Conservation (phyloP, 2,329 filamentous ascomycete genomes). For the Knoxdaviesia capensis region DNA sequence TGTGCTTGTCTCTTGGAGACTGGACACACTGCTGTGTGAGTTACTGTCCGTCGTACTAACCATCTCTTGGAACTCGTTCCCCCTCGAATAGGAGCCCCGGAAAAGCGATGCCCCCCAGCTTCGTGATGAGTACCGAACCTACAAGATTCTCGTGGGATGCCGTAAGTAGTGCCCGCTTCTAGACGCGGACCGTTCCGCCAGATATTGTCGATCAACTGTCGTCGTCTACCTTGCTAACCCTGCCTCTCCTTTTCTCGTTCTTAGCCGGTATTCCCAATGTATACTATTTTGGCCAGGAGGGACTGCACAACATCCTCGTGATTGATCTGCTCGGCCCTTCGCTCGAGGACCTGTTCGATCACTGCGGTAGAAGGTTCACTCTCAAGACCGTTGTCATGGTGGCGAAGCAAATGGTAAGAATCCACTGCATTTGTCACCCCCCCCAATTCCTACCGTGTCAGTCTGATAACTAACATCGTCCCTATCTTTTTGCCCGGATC, state of each 20-base stretch:
- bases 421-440: background rate
- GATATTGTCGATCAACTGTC: slow-evolving; percentile 8
- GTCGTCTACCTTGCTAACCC: background rate
- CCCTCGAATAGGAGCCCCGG: slow-evolving; percentile 60
- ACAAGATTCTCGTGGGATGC: slow-evolving; percentile 98
- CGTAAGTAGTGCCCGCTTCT: slow-evolving; percentile 42
- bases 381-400: slow-evolving; percentile 99
- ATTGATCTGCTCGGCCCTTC: slow-evolving; percentile 92
- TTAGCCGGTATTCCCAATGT: slow-evolving; percentile 96
- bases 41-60: slow-evolving; percentile 2
- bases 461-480: background rate
- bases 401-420: slow-evolving; percentile 82
- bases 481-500: background rate
- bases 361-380: slow-evolving; percentile 84
- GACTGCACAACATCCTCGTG: slow-evolving; percentile 94
- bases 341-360: slow-evolving; percentile 91
- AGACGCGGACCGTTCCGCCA: background rate
- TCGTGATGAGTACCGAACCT: slow-evolving; percentile 95
- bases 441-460: too few species aligned
- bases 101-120: slow-evolving; percentile 97
- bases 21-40: background rate
- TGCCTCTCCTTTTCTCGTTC: background rate
- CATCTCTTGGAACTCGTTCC: background rate
- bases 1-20: background rate
- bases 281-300: slow-evolving; percentile 98